Percentiles rank a stretch among this genome's conserved stretches.
Conservation (phyloP, 2,329 filamentous ascomycete genomes). For the Fusarium haematococcum region DNA sequence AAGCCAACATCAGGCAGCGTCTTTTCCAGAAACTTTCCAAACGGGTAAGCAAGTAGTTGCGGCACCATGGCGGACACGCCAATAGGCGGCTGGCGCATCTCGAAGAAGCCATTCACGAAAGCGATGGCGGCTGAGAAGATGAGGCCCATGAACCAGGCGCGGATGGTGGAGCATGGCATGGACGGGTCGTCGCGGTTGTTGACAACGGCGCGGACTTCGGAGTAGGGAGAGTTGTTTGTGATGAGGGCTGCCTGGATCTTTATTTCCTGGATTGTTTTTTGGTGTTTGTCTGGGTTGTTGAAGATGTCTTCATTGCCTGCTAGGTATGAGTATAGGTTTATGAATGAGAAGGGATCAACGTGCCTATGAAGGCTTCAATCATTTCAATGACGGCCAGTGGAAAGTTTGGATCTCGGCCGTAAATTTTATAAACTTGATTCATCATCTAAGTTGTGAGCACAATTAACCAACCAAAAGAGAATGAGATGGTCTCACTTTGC, state of each 20-base stretch:
- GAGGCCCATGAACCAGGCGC: conserved; percentile 65
- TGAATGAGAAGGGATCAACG: conserved; percentile 10
- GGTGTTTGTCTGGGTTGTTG: conserved; percentile 52
- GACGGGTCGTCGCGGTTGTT: conserved; percentile 64
- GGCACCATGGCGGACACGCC: conserved; percentile 64
- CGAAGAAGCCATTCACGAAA: conserved; percentile 69
- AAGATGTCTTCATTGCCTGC: conserved; percentile 48
- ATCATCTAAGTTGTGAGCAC: conserved; percentile 44
- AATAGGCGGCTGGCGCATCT: conserved; percentile 66
- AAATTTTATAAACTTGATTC: conserved; percentile 49
- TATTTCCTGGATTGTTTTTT: conserved; percentile 60
- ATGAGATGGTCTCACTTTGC: conserved; percentile 34
- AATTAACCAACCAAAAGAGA: background rate
- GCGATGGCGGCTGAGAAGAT: conserved; percentile 60
- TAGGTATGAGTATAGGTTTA: background rate
- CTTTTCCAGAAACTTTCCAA: conserved; percentile 63
- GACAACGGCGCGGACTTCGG: conserved; percentile 66
- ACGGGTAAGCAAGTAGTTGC: conserved; percentile 67
- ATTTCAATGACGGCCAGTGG: conserved; percentile 49
- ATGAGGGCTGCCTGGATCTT: conserved; percentile 65
- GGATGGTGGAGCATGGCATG: conserved; percentile 65
- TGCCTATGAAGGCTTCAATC: conserved; percentile 52
- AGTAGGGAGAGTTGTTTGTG: conserved; percentile 65
- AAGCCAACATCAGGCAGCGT: conserved; percentile 63
- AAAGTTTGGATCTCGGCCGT: conserved; percentile 54